A percentile compares a stretch with the other conserved stretches of the same genome.
phyloP scores from a whole-genome alignment of 164 flowering plant species.

The Vitis vinifera region DNA sequence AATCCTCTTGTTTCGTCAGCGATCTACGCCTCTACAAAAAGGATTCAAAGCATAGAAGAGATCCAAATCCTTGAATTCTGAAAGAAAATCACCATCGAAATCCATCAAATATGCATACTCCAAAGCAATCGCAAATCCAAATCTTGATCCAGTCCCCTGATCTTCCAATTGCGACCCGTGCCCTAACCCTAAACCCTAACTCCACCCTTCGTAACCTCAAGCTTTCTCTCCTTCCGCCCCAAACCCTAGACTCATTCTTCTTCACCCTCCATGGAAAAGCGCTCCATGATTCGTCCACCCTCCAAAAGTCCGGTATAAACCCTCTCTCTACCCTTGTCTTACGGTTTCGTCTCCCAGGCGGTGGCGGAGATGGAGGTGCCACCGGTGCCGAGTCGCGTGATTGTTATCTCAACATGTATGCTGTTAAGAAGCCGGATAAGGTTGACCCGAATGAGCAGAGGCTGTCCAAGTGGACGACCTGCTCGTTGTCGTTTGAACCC shows the following conservation, averaged over 20 bases:
- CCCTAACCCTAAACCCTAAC: conserved; percentile 42
- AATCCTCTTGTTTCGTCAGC: no score
- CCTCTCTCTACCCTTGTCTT: conserved; percentile 49
- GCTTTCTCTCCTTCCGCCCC: conserved; percentile 28
- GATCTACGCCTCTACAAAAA: no score
- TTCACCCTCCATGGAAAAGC: conserved; percentile 58
- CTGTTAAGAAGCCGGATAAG: conserved; percentile 85
- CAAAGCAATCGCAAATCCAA: conserved; percentile 15
- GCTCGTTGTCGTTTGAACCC: conserved; percentile 77
- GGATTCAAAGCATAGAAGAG: no score
- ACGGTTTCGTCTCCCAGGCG: conserved; percentile 51
- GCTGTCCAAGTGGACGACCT: conserved; percentile 75
- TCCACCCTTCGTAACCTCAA: conserved; percentile 40
- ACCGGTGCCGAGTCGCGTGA: conserved; percentile 98
- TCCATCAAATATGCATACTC: neutral
- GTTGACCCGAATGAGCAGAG: conserved; percentile 88
- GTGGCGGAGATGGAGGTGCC: conserved; percentile 97
- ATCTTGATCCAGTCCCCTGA: conserved; percentile 54
- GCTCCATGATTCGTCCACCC: conserved; percentile 34
- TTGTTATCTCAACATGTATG: conserved; percentile 96
- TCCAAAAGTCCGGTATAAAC: conserved; percentile 24
- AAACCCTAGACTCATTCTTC: conserved; percentile 30
- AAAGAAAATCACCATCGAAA: no score
- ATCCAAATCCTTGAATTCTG: no score
- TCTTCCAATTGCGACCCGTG: conserved; percentile 32